phyloP scores from a whole-genome alignment of 108 stramenopile species.

The Skeletonema grethae region DNA sequence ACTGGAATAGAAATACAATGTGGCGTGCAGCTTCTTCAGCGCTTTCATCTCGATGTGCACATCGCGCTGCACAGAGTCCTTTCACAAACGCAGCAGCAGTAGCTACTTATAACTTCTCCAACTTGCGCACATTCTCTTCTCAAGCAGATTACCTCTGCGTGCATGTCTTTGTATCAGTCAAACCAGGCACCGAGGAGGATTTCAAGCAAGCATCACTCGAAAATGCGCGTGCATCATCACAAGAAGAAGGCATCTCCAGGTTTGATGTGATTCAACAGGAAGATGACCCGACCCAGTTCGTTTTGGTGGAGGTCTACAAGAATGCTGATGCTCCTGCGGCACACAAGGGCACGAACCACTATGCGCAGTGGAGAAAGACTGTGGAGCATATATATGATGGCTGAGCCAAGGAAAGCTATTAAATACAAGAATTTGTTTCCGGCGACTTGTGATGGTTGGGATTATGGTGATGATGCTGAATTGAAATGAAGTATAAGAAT shows the following conservation, averaged over 20 bases:
- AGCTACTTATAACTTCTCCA: neutral
- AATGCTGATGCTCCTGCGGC: constrained; percentile 47
- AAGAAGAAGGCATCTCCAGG: constrained; percentile 51
- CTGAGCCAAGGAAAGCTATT: constrained; percentile 51
- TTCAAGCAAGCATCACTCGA: constrained; percentile 48
- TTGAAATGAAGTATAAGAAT: constrained; percentile 6
- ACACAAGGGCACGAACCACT: constrained; percentile 62
- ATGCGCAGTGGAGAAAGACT: constrained; percentile 48
- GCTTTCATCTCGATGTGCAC: neutral
- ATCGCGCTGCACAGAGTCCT: neutral
- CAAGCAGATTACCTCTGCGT: constrained; percentile 37
- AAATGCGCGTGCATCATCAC: constrained; percentile 49
- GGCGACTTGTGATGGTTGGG: constrained; percentile 45
- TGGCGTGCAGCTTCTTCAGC: neutral
- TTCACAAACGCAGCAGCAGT: neutral
- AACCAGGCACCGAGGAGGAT: constrained; percentile 48
- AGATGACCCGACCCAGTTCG: constrained; percentile 54
- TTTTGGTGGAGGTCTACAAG: constrained; percentile 59
- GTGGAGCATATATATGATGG: constrained; percentile 71
- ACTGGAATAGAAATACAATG: neutral
- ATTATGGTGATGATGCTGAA: constrained; percentile 34
- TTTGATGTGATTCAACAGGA: constrained; percentile 60
- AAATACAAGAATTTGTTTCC: constrained; percentile 54
- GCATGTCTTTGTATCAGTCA: constrained; percentile 52
- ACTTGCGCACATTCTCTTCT: constrained; percentile 15